A percentile compares a stretch with the other conserved stretches of the same genome.
These are phyloP conservation scores for Backusella sp. DNA, from an alignment of 192 early-diverging fungal genomes.

Conservation along the genomic window DNA sequence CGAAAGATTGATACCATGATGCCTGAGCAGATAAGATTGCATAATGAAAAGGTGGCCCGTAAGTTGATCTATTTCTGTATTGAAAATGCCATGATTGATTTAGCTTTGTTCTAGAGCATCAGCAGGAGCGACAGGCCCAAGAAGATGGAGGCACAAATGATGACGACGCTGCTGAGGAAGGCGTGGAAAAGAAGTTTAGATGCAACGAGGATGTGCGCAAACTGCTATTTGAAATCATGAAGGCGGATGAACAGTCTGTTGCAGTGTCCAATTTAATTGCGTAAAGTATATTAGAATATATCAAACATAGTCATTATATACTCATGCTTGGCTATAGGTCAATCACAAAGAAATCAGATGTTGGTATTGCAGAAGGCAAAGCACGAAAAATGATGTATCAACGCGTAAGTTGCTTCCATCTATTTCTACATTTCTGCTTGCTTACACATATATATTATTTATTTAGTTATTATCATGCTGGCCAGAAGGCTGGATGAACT, in stretches of 20 bases:
- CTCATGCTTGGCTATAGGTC: not conserved
- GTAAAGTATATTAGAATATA: slow-evolving; percentile 15
- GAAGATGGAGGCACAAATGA: not conserved
- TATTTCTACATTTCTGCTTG: too few species aligned
- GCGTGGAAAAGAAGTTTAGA: slow-evolving; percentile 24
- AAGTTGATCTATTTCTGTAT: not conserved
- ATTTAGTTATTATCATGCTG: slow-evolving; percentile 42
- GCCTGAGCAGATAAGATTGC: slow-evolving; percentile 19
- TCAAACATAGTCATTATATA: not conserved
- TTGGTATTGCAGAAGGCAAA: slow-evolving; percentile 36
- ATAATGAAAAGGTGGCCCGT: slow-evolving; percentile 21
- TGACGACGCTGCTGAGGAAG: not conserved
- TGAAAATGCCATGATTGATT: not conserved
- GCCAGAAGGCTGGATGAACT: slow-evolving; percentile 53
- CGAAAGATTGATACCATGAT: slow-evolving; percentile 26
- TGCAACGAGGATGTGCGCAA: slow-evolving; percentile 31
- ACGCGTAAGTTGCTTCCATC: slow-evolving; percentile 30
- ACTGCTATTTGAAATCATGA: slow-evolving; percentile 31
- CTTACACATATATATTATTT: not conserved
- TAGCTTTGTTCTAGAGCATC: not conserved
- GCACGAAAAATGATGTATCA: slow-evolving; percentile 50
- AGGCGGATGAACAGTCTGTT: slow-evolving; percentile 23
- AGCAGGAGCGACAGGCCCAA: not conserved
- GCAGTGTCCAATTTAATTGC: slow-evolving; percentile 22
- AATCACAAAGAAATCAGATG: slow-evolving; percentile 11